Evolutionary conservation across 805 yeast species (phyloP), one percentile per base, ranked within the genome.

Genomic region (Yarrowia sp.): DNA sequence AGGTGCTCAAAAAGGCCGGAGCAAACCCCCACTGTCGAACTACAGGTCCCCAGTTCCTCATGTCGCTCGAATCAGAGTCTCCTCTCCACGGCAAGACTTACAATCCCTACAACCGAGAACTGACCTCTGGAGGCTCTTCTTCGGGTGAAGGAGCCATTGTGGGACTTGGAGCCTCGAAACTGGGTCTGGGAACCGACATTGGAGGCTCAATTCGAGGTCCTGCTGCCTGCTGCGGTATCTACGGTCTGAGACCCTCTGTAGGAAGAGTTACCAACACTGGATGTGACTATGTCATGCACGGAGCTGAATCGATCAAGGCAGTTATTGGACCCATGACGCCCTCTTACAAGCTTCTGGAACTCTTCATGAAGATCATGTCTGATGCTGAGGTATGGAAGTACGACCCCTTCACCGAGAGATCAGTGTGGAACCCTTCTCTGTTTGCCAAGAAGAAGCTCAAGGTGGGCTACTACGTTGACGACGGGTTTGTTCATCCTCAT

Each of bases 341-440:
- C 10, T 48, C 52, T 5, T 16, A 36, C 14, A 2, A 12, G 36
- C 36, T 48, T 5, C 32, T 48, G 52, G 52, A 48, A 10, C 11
- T 48, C 11, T 48, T 48, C 32, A 48, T 48, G 52, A 48, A 48
- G 16, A 8, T 48, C 52, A 48, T 48, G 52, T 48, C 52, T n/a
- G 52, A 48, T 11, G 52, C 52, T 5, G 52, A 48, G 16, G 36
- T 26, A 11, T 48, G 52, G 52, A 48, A 32, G 26, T 26, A 26
- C 52, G 52, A 48, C 4, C 52, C 52, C 36, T 48, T 48, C 36
- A 26, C 52, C 26, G 52, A 48, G 14, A n/a, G 52, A 12, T 11
- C 52, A 1, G 16, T 48, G 15, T 48, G 52, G 52, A 26, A 15
- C 16, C 52, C 52, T 14, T 8, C 52, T 22, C 16, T 14, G 16